Evolutionary conservation across 305 asterid genomes (phyloP), one percentile per base, ranked within the genome.

Genomic region (Nicotiana rustica): DNA sequence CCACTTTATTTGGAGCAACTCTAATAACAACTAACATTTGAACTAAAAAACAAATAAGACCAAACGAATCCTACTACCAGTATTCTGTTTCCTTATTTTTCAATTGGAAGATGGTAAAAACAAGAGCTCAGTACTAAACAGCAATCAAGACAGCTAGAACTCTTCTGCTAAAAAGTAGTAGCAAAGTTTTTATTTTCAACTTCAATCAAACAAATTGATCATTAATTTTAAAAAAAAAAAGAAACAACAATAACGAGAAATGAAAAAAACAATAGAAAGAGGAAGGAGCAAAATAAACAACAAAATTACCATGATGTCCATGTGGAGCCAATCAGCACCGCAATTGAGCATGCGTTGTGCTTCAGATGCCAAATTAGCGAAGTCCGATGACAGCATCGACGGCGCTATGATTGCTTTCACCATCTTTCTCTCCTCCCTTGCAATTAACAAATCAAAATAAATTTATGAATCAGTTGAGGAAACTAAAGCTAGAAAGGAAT

Each of bases 241-340:
- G 3, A 1, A 31, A 31, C 33, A 31, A 0, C 35, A 33, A 33
- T 33, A 33, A 33, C 35, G 35, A 33, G 35, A 33, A 33, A 33
- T 33, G 35, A 33, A 33, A 33, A 33, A 33, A 67, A 5, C 4
- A 10, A 31, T 41, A 18, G 36, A 70, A 41, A 70, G 33, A 69
- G 77, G 57, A 70, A 69, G 1, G 60, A 19, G 33, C 3, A 41
- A 41, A 41, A 41, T 8, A 52, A 52, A 52, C 57, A 52, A 52
- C 14, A 4, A 17, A 78, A 56, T 35, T 89, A 93, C 99, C 99
- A 95, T 95, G 66, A 95, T 90, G 82, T 95, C 99, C 99, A 95
- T 93, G 87, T 95, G 98, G 73, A 95, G 97, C 99, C 99, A 95
- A 90, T 95, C 97, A 35, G 98, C 99, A 67, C 99, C 97, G 70